Base-by-base conservation (phyloP, 179 eudicot species). In the Beta macrorhiza region DNA sequence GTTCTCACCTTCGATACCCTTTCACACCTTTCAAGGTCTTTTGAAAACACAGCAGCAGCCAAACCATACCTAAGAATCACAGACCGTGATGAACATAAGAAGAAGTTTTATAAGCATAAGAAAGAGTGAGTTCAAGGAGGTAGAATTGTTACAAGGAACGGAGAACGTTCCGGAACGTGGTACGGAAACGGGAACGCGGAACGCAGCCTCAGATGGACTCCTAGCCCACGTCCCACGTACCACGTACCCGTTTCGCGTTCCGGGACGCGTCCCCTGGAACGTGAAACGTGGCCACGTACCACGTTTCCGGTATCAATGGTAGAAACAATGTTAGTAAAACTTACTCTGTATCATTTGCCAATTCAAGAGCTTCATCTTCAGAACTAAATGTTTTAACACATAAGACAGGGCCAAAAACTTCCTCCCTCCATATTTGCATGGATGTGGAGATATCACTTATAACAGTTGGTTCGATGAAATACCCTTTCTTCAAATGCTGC, bases 351-450 rank as follows among this genome's bases (percentile, higher is more conserved):
- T 97, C 97, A 87, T 97, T 97, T 76, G 98, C 99, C 84, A 97
- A 87, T 79, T 91, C 93, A 84, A 97, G 89, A 85, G 97, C 99
- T 90, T 97, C 99, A 47, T 90, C 98, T 87, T 97, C 99, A 47
- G 92, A 85, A 37, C 91, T 83, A 88, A 97, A 97, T 76, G 99
- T 97, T 87, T 97, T 94, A 64, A 93, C 98, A 80, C 97, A 94
- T 17, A 97, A 89, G 87, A 97, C 91, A 65, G 99, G 99, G 80
- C 99, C 99, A 77, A 97, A 94, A 47, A 97, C 97, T 87, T 97
- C 99, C 86, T 94, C 99, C 78, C 88, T 92, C 99, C 98, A 97
- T 75, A 97, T 94, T 94, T 97, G 97, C 99, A 94, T 97, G 83
- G 93, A 89, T 32, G 95, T 91, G 75, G 90, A 88, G 37, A 97